phyloP scores from a whole-genome alignment of 2,329 filamentous ascomycete genomes.

The Cordyceps farinosa region DNA sequence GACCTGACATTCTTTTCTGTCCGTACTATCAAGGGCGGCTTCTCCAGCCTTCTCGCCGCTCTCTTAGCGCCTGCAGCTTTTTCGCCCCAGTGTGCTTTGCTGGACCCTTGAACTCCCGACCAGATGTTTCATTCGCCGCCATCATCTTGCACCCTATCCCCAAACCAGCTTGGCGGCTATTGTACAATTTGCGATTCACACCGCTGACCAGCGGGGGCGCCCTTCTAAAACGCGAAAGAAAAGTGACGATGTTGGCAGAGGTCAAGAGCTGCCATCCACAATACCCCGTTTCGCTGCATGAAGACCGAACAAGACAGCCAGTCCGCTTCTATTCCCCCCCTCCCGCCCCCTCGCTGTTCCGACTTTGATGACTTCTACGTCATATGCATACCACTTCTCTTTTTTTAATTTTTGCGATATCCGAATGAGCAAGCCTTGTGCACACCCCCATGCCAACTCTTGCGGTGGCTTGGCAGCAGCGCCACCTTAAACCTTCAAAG shows the following conservation, averaged over 20 bases:
- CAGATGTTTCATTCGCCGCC: background rate
- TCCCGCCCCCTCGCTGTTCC: slow-evolving; percentile 1
- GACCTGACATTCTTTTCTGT: background rate
- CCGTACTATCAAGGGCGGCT: background rate
- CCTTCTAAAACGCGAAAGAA: background rate
- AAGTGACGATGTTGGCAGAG: background rate
- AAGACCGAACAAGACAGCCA: background rate
- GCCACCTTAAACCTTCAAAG: background rate
- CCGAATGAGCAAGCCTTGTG: background rate
- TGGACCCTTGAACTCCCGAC: background rate
- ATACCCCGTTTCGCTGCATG: slow-evolving; percentile 2
- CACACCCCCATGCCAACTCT: background rate
- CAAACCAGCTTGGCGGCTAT: slow-evolving; percentile 13
- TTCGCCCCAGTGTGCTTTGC: background rate
- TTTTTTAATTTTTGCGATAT: background rate
- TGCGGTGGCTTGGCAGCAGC: background rate
- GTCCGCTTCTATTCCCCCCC: background rate
- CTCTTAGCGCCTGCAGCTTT: background rate
- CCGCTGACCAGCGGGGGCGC: background rate
- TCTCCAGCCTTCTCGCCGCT: background rate
- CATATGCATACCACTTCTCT: slow-evolving; percentile 4
- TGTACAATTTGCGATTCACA: slow-evolving; percentile 5
- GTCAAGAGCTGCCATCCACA: background rate
- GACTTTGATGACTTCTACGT: background rate
- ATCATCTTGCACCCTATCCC: background rate